Percentiles rank a stretch among this genome's conserved stretches.
Conservation (phyloP, 805 yeast genomes). For the Yamadazyma phyllophila region DNA sequence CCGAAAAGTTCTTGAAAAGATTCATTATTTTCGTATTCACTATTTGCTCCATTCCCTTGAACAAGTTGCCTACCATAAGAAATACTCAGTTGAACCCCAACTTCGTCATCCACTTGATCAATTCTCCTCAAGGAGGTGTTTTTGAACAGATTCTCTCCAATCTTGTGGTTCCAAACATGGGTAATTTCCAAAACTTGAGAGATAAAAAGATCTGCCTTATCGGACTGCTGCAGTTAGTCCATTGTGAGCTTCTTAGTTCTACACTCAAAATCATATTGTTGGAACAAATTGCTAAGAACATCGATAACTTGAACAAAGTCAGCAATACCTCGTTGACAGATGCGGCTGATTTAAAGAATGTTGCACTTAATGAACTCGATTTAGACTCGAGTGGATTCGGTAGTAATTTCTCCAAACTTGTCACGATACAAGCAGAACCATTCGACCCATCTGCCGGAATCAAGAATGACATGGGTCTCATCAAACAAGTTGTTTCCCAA, state of each 20-base stretch:
- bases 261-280: constrained; percentile 26
- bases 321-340: constrained; percentile 4
- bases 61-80: constrained; percentile 26
- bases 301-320: constrained; percentile 29
- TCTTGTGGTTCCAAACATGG: constrained; percentile 53
- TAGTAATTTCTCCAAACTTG: constrained; percentile 74
- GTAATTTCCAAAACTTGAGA: constrained; percentile 46
- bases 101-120: constrained; percentile 64
- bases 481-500: constrained; percentile 24
- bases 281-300: constrained; percentile 32
- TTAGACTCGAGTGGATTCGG: constrained; percentile 77
- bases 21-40: constrained; percentile 56
- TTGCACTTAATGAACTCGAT: constrained; percentile 49
- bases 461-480: constrained; percentile 29
- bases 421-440: constrained; percentile 56
- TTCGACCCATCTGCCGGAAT: constrained; percentile 71
- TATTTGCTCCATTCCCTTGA: constrained; percentile 42
- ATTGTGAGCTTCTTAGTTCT: constrained; percentile 20
- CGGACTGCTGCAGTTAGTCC: constrained; percentile 49
- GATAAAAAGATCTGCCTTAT: constrained; percentile 55
- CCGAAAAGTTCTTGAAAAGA: constrained; percentile 75
- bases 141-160: constrained; percentile 50
- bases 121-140: constrained; percentile 65
- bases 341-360: constrained; percentile 9
- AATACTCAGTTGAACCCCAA: constrained; percentile 22